Conservation (phyloP, 2,329 filamentous ascomycete genomes). For the Diaporthe ampelina region DNA sequence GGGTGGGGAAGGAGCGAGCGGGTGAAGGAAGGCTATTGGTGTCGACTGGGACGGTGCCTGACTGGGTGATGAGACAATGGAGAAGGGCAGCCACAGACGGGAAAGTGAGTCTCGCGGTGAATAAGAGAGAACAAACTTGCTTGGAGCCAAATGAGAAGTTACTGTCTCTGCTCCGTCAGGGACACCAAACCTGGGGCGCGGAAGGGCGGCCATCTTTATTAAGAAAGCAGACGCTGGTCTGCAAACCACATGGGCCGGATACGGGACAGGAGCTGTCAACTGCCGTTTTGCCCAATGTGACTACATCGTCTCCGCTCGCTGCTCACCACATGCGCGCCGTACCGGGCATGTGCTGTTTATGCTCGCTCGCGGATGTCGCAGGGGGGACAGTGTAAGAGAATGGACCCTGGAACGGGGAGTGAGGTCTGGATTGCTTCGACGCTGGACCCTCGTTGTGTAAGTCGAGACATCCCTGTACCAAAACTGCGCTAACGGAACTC, state of each 20-base stretch:
- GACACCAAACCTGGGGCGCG: neutral
- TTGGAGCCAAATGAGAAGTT: neutral
- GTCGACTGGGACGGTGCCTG: neutral
- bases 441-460: conserved; percentile 10
- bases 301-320: neutral
- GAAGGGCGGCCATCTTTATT: conserved; percentile 24
- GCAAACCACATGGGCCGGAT: conserved; percentile 14
- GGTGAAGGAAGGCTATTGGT: neutral
- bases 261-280: neutral
- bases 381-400: conserved; percentile 1
- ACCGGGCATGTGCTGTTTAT: neutral
- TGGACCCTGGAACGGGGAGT: conserved; percentile 7
- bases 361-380: neutral
- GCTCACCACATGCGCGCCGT: neutral
- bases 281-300: neutral
- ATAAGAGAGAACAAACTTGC: neutral
- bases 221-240: neutral
- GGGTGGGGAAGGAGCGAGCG: neutral
- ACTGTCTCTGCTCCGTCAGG: neutral
- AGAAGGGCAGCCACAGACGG: neutral
- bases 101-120: neutral
- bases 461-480: conserved; percentile 18
- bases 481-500: conserved; percentile 19
- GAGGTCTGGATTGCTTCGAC: conserved; percentile 11
- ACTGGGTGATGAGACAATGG: neutral